Percentiles rank a stretch among this genome's conserved stretches.
Conservation (phyloP, 805 yeast species). For the Dipodascus geniculatus region DNA sequence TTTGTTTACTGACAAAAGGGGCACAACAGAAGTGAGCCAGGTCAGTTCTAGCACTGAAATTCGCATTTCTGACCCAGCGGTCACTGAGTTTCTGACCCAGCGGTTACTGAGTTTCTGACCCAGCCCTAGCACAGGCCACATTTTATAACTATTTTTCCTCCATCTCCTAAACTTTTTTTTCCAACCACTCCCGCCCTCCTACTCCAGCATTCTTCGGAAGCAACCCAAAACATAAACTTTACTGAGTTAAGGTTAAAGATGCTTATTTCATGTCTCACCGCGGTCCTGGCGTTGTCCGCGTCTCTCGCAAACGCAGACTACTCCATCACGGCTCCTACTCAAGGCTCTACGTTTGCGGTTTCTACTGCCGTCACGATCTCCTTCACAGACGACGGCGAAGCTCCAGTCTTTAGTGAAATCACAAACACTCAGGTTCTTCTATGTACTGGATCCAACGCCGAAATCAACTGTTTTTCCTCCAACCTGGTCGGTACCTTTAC, state of each 20-base stretch:
- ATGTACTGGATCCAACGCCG: constrained; percentile 54
- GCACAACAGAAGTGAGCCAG: too few relatives aligned
- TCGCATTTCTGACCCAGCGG: too few relatives aligned
- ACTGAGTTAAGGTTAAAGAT: background rate
- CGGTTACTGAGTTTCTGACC: too few relatives aligned
- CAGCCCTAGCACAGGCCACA: too few relatives aligned
- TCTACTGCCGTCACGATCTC: constrained; percentile 26
- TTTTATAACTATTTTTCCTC: too few relatives aligned
- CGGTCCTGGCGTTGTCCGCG: constrained; percentile 8
- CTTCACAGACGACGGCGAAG: constrained; percentile 47
- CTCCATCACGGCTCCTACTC: constrained; percentile 30
- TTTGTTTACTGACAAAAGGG: too few relatives aligned
- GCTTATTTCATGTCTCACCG: constrained; percentile 3
- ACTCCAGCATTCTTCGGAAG: too few relatives aligned
- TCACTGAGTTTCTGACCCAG: too few relatives aligned
- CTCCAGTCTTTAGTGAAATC: constrained; percentile 36
- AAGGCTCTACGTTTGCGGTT: constrained; percentile 32
- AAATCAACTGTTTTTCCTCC: constrained; percentile 31
- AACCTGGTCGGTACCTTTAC: constrained; percentile 19
- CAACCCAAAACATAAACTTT: background rate
- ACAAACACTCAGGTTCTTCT: constrained; percentile 39
- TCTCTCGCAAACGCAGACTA: constrained; percentile 37
- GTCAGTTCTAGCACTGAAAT: too few relatives aligned
- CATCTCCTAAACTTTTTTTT: too few relatives aligned
- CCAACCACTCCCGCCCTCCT: too few relatives aligned